These are phyloP conservation scores for Colletotrichum sp. DNA, from an alignment of 2,329 filamentous ascomycete species.

Conservation along the genomic window DNA sequence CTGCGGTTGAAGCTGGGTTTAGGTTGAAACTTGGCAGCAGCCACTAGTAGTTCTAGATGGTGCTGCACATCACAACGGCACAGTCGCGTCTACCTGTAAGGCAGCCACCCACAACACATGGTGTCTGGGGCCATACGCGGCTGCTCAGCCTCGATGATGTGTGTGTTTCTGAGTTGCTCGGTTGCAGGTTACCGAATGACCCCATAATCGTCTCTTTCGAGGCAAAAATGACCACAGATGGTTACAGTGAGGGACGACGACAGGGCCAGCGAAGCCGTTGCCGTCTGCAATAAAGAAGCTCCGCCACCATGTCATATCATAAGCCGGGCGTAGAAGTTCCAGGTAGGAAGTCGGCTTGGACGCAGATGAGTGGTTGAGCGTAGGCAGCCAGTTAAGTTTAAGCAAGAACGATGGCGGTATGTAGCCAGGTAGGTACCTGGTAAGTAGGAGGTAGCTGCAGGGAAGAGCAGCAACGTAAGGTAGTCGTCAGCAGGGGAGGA, in stretches of 20 bases:
- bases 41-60: not conserved
- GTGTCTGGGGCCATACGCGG: not conserved
- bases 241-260: not conserved
- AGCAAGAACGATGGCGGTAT: not conserved
- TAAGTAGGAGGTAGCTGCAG: not conserved
- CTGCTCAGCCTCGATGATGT: not conserved
- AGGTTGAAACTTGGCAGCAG: not conserved
- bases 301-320: constrained; percentile 15
- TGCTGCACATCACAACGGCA: not conserved
- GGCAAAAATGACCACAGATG: not conserved
- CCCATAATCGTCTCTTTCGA: not conserved
- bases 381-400: not conserved
- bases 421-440: not conserved
- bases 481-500: not conserved
- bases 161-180: not conserved
- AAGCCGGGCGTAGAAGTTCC: constrained; percentile 6
- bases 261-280: not conserved
- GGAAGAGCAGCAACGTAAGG: not conserved
- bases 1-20: not conserved
- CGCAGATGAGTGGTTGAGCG: not conserved
- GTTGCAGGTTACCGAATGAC: not conserved
- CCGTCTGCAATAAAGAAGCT: constrained; percentile 8
- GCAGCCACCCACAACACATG: not conserved
- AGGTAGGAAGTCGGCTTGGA: not conserved
- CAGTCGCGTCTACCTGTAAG: not conserved